Base-by-base conservation (phyloP, 2,329 filamentous ascomycete species). In the Sarocladium kiliense region DNA sequence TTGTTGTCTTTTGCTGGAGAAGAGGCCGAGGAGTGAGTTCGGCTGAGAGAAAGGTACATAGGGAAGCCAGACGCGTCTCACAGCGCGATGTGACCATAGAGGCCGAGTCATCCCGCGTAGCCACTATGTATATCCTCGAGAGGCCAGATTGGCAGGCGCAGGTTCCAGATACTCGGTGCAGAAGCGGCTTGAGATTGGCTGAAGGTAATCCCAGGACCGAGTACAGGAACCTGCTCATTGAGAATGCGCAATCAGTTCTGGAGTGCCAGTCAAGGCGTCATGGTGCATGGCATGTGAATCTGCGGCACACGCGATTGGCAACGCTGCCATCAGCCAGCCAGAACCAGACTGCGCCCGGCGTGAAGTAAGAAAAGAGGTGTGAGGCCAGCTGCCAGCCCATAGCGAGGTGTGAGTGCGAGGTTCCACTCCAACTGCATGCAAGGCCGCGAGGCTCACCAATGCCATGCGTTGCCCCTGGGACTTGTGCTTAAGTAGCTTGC, bases 391-490 rank as follows among this genome's bases (percentile, higher is more conserved):
- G 37, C 6, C 11, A 26, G 41, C 23, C 4, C 4, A 16, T 11
- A 9, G n/a, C 41, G 41, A 5, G 12, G 6, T 7, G 23, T 49
- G 5, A n/a, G 30, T 16, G 47, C 5, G 18, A 51, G 47, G 47
- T 51, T 36, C 47, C 47, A 51, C 47, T 12, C 26, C 27, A 19
- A 23, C 47, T 21, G 27, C 47, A 34, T 51, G 47, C 47, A 36
- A 23, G n/a, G 4, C 47, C 47, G n/a, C 27, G 30, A 51, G 47
- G 47, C 30, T 51, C 47, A 36, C 47, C 47, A 34, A 51, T 51
- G 25, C 44, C 44, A 18, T 49, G 23, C 23, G 25, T 49, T 18
- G 25, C 23, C 25, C 23, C 44, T n/a, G 44, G 12, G 18, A 21
- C 47, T 51, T 51, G 47, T 51, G 47, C 47, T 49, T 27, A 3